phyloP scores from a whole-genome alignment of 495 filamentous ascomycete species.

The Aspergillus hancockii region DNA sequence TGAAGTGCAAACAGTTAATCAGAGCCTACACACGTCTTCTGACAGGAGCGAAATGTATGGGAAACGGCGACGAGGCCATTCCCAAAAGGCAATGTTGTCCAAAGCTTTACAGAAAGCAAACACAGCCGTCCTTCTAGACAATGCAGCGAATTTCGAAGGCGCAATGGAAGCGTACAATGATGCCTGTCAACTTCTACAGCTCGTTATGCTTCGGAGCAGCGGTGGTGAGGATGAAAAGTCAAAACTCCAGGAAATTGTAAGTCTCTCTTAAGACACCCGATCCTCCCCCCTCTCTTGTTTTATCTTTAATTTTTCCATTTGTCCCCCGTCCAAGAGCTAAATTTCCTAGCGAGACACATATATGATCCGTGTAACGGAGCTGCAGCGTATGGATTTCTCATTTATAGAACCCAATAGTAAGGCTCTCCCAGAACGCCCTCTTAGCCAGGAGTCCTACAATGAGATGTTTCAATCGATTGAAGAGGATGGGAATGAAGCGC shows the following conservation, averaged over 20 bases:
- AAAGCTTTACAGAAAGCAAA: conserved; percentile 93
- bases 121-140: conserved; percentile 90
- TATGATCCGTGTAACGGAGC: conserved; percentile 80
- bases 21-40: conserved; percentile 16
- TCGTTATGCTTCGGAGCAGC: conserved; percentile 82
- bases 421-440: conserved; percentile 75
- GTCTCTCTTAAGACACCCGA: conserved; percentile 32
- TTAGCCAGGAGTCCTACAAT: conserved; percentile 63
- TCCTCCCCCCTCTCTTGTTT: background rate
- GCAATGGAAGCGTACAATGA: conserved; percentile 90
- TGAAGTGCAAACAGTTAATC: background rate
- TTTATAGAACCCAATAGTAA: conserved; percentile 60
- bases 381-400: conserved; percentile 66
- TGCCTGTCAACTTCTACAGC: conserved; percentile 78
- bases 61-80: conserved; percentile 47
- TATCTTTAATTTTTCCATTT: background rate
- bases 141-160: conserved; percentile 90
- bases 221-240: conserved; percentile 76
- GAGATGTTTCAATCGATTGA: conserved; percentile 48
- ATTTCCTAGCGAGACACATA: conserved; percentile 76
- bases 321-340: conserved; percentile 16
- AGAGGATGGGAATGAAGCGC: conserved; percentile 47
- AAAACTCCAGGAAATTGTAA: conserved; percentile 88
- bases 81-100: conserved; percentile 90
- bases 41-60: conserved; percentile 31